A percentile compares a stretch with the other conserved stretches of the same genome.
Conservation (phyloP, 345 rosid species). For the Aquilaria yunnanensis region DNA sequence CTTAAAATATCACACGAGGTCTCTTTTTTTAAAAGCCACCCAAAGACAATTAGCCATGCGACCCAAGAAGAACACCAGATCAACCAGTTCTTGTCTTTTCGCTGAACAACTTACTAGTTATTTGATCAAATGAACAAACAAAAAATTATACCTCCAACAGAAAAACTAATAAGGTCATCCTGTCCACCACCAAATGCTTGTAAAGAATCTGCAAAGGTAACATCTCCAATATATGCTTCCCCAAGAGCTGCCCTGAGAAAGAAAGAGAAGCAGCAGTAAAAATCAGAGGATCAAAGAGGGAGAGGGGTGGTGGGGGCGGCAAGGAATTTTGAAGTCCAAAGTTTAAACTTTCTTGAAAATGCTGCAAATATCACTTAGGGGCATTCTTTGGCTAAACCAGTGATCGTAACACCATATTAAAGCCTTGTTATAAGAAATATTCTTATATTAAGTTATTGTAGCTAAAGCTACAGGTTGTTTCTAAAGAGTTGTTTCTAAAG, state of each 20-base stretch:
- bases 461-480: no score
- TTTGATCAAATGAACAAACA: slow-evolving; percentile 7
- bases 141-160: slow-evolving; percentile 65
- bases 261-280: slow-evolving; percentile 7
- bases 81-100: neutral
- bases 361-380: no score
- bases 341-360: no score
- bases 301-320: neutral
- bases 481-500: no score
- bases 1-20: no score
- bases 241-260: slow-evolving; percentile 60
- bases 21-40: no score
- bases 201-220: slow-evolving; percentile 58
- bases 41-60: neutral
- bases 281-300: neutral
- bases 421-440: no score
- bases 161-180: slow-evolving; percentile 78
- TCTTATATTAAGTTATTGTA: no score
- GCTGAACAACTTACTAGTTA: neutral
- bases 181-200: slow-evolving; percentile 88
- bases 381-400: no score
- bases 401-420: no score
- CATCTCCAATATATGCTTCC: slow-evolving; percentile 61
- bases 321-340: no score
- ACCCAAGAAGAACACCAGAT: no score